These are phyloP conservation scores for Erysimum cheiri DNA, from an alignment of 441 rosid genomes.

Conservation along the genomic window DNA sequence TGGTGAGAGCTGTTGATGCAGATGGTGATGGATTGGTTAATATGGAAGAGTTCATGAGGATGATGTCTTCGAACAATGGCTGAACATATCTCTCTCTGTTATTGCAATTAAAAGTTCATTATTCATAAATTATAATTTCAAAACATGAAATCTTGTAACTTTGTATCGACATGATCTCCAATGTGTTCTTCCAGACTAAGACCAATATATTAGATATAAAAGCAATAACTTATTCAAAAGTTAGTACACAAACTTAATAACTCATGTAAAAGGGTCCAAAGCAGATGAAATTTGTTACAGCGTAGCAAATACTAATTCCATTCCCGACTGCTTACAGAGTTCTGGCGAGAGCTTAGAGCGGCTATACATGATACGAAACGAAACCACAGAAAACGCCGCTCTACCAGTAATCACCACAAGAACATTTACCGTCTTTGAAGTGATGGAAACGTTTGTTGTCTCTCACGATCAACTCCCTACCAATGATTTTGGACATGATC, in stretches of 20 bases:
- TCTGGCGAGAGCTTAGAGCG: conserved; percentile 13
- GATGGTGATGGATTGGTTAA: conserved; percentile 76
- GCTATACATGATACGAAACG: conserved; percentile 36
- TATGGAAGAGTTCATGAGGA: conserved; percentile 81
- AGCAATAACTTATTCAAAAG: conserved; percentile 19
- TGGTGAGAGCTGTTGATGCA: conserved; percentile 79
- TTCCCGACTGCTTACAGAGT: conserved; percentile 17
- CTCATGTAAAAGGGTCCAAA: conserved; percentile 4
- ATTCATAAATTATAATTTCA: conserved; percentile 2
- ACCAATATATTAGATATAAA: too few species aligned
- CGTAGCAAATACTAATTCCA: conserved; percentile 21
- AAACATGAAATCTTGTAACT: conserved; percentile 18
- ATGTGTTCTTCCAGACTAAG: neutral
- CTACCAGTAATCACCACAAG: conserved; percentile 93
- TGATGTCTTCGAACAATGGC: conserved; percentile 64
- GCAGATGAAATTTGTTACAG: conserved; percentile 2
- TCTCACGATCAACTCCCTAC: conserved; percentile 68
- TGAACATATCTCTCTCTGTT: conserved; percentile 20
- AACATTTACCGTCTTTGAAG: conserved; percentile 80
- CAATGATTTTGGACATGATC: conserved; percentile 73
- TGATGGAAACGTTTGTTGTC: conserved; percentile 84
- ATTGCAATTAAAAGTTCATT: conserved; percentile 12
- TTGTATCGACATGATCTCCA: conserved; percentile 2
- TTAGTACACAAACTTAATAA: conserved; percentile 12
- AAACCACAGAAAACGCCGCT: neutral